Percentiles rank a stretch among this genome's conserved stretches.
These are phyloP conservation scores for Penicillium longicatenatum DNA, from an alignment of 495 filamentous ascomycete species.

Conservation along the genomic window DNA sequence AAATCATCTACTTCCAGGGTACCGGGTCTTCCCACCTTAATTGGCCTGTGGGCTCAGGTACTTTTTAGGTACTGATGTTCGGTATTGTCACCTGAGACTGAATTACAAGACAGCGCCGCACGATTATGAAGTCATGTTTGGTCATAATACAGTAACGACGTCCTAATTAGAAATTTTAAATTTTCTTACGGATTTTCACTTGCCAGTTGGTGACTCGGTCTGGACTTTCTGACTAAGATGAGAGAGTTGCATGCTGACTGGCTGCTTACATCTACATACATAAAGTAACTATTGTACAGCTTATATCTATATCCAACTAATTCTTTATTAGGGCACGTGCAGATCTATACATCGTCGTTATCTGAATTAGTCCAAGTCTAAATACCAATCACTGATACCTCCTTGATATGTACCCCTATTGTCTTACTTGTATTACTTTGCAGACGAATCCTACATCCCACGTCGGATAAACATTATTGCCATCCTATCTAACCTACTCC, in stretches of 20 bases:
- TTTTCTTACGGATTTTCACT: constrained; percentile 2
- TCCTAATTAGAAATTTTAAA: not conserved
- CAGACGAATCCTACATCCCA: no score
- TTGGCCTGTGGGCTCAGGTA: constrained; percentile 2
- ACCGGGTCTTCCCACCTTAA: constrained; percentile 1
- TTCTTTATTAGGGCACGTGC: not conserved
- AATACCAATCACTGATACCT: not conserved
- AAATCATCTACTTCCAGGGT: constrained; percentile 22
- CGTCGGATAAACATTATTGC: constrained; percentile 42
- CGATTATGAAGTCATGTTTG: not conserved
- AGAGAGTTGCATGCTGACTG: constrained; percentile 9
- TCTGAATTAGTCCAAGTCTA: not conserved
- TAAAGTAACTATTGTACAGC: no score
- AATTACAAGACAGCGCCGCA: not conserved
- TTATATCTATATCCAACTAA: no score
- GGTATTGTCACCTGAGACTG: not conserved
- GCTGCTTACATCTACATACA: not conserved
- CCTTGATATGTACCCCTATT: not conserved
- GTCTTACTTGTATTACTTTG: not conserved
- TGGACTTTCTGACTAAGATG: constrained; percentile 12
- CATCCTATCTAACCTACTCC: constrained; percentile 14
- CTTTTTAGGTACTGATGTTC: constrained; percentile 1
- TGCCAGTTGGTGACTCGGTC: constrained; percentile 11
- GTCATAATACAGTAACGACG: not conserved
- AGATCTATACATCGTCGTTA: not conserved